Percentiles rank a stretch among this genome's conserved stretches.
phyloP scores from a whole-genome alignment of 2,329 filamentous ascomycete genomes.

The Colletotrichum shisoi region DNA sequence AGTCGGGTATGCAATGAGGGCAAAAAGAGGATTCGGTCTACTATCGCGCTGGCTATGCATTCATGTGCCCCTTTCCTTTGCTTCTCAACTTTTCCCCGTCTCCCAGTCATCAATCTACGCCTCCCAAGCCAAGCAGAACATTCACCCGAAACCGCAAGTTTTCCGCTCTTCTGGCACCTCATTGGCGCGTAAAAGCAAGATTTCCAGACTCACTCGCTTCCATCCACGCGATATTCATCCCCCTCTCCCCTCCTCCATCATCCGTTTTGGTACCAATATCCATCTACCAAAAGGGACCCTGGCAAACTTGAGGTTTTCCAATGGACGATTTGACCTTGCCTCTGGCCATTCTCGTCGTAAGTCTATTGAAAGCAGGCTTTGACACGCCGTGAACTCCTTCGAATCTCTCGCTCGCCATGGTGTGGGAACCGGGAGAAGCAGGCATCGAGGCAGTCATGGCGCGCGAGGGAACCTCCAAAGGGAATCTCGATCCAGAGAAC shows the following conservation, averaged over 20 bases:
- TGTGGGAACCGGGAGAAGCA: not conserved
- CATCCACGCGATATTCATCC: not conserved
- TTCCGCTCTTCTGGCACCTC: not conserved
- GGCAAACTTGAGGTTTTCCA: not conserved
- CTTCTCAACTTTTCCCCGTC: no score
- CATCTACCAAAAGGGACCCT: constrained; percentile 23
- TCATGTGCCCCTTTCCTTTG: no score
- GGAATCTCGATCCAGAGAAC: not conserved
- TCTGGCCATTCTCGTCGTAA: constrained; percentile 11
- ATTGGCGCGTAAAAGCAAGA: not conserved
- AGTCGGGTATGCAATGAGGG: no score
- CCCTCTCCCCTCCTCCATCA: not conserved
- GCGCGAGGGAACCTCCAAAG: not conserved
- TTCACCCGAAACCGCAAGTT: not conserved
- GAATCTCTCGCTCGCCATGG: not conserved
- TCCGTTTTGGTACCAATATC: not conserved
- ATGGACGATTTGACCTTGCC: not conserved
- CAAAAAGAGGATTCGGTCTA: not conserved
- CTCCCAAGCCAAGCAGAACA: not conserved
- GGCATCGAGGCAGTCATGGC: not conserved
- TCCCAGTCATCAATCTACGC: not conserved
- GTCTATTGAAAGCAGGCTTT: constrained; percentile 28
- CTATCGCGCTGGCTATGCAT: not conserved
- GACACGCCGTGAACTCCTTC: constrained; percentile 20
- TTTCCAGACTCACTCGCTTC: no score